Conservation (phyloP, 495 filamentous ascomycete genomes). For the Aspergillus sclerotiicarbonarius region DNA sequence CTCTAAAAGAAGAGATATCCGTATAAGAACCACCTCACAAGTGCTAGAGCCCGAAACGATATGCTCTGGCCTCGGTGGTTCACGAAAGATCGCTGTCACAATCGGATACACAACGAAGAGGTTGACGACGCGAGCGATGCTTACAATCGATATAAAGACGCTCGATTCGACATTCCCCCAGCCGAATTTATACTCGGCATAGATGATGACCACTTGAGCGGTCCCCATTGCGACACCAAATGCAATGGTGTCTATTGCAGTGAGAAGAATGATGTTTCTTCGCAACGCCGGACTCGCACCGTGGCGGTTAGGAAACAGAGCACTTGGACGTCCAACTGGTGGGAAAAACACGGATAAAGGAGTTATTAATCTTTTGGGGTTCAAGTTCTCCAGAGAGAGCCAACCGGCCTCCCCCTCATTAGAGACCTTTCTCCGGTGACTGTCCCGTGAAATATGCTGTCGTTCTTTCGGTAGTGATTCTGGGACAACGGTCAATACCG, state of each 20-base stretch:
- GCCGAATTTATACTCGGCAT: conserved; percentile 71
- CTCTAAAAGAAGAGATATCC: conserved; percentile 75
- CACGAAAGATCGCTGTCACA: conserved; percentile 67
- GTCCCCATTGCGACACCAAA: conserved; percentile 82
- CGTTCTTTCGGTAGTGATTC: conserved; percentile 74
- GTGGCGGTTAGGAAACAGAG: conserved; percentile 59
- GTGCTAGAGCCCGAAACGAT: conserved; percentile 69
- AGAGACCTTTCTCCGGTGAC: conserved; percentile 40
- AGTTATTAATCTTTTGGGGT: conserved; percentile 60
- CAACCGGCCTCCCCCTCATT: conserved; percentile 16
- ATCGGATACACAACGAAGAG: conserved; percentile 73
- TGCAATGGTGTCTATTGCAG: conserved; percentile 72
- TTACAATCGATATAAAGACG: conserved; percentile 73
- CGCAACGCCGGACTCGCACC: conserved; percentile 62
- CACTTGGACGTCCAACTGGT: conserved; percentile 57
- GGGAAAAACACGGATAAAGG: conserved; percentile 81
- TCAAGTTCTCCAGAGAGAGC: conserved; percentile 26
- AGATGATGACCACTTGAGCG: conserved; percentile 73
- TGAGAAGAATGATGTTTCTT: conserved; percentile 74
- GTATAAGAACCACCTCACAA: conserved; percentile 75
- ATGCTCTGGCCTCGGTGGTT: conserved; percentile 27
- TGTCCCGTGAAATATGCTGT: conserved; percentile 66
- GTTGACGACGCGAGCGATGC: conserved; percentile 66
- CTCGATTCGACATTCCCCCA: conserved; percentile 79
- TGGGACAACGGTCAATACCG: conserved; percentile 67